Base-by-base conservation (phyloP, 2,329 filamentous ascomycete genomes). In the Penicillium sp. region DNA sequence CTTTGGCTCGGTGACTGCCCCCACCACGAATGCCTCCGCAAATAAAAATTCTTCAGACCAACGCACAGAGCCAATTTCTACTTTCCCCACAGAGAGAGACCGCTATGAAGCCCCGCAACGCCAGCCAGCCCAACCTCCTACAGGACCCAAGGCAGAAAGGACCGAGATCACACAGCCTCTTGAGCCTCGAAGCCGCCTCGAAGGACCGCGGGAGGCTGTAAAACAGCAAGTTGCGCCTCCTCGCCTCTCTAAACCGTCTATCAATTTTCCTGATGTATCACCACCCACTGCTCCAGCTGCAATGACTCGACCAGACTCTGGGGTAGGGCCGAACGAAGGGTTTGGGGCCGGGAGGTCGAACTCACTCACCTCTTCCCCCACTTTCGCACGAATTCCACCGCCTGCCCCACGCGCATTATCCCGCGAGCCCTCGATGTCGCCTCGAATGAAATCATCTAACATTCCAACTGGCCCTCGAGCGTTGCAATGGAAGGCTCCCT, bases 61-160 rank as follows among this genome's bases (percentile, higher is more conserved):
- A 7, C 47, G 61, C 6, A 35, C 51, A 8, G n/a, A 55, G 10
- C 43, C 49, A 9, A 57, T 53, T 21, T 43, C 61, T 8, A 38
- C 57, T 12, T 17, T 52, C 1, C 66, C 56, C 27, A 5, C 54
- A 10, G 68, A 73, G 38, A 70, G 70, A 55, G 64, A 71, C 29
- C 67, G 61, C 1, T 49, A 49, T 55, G 68, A 71, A 23, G 35
- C 51, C 15, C 48, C 64, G 15, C 48, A 62, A 17, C 62, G 65
- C 4, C 59, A 63, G 4, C 50, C 66, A 2, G 69, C 73, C 38
- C 73, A 75, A 31, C 75, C 77, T 13, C 77, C 77, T 12, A 79
- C 77, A 9, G 75, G 74, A 12, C 78, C 78, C 9, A 78, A 78
- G 59, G 77, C 77, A 10, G 73, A 75, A n/a, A 70, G 78, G 23